Percentiles rank a stretch among this genome's conserved stretches.
phyloP scores from a whole-genome alignment of 148 eudicot genomes.

The Linanthus parryae region DNA sequence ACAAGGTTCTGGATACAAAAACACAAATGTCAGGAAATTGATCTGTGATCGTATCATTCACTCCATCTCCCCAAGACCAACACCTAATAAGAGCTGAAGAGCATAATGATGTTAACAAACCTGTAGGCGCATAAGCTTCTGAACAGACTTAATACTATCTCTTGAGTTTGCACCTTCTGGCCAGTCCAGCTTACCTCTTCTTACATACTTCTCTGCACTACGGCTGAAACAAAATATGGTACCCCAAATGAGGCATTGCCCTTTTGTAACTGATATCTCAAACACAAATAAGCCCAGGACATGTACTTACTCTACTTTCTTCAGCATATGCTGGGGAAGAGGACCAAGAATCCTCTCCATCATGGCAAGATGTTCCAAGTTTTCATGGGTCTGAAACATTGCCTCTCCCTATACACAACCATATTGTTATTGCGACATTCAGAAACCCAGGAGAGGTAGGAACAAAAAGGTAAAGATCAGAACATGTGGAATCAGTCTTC shows the following conservation, averaged over 20 bases:
- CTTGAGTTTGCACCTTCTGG: constrained; percentile 59
- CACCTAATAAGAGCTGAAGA: no score
- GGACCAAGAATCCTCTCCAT: constrained; percentile 62
- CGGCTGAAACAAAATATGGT: constrained; percentile 29
- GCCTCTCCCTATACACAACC: constrained; percentile 33
- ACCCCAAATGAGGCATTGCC: no score
- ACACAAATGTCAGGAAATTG: no score
- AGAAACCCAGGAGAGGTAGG: no score
- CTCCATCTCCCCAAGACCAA: no score
- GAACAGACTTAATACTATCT: constrained; percentile 56
- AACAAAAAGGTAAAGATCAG: no score
- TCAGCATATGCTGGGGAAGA: constrained; percentile 51
- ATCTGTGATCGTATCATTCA: no score
- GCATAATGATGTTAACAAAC: constrained; percentile 18
- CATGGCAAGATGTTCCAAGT: constrained; percentile 64
- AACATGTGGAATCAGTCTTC: no score
- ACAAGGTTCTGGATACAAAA: constrained; percentile 45
- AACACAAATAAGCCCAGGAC: neutral
- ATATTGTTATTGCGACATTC: neutral
- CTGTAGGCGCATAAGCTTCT: constrained; percentile 65
- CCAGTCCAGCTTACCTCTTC: constrained; percentile 58
- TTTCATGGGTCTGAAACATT: constrained; percentile 56
- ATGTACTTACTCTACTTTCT: constrained; percentile 38
- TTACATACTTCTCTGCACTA: constrained; percentile 51
- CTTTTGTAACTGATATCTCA: no score